Conservation (phyloP, 768 basidiomycete genomes). For the Leccinum subtestaceum region DNA sequence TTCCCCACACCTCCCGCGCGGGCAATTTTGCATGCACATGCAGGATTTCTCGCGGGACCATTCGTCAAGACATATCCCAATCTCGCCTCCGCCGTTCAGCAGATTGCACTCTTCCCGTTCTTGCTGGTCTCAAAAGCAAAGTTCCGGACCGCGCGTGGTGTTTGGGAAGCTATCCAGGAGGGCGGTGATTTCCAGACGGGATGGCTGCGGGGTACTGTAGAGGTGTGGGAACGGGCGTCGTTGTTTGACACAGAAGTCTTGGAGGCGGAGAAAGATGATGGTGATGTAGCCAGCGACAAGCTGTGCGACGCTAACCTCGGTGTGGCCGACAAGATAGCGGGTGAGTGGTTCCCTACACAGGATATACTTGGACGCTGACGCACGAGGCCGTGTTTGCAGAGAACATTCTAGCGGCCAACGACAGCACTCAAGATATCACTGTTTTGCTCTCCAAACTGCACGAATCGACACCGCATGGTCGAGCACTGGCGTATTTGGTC, state of each 20-base stretch:
- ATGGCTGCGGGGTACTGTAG: conserved; percentile 56
- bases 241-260: conserved; percentile 26
- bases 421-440: conserved; percentile 41
- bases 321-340: conserved; percentile 61
- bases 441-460: conserved; percentile 52
- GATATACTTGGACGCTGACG: not conserved
- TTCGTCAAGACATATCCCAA: conserved; percentile 37
- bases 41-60: conserved; percentile 51
- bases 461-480: conserved; percentile 48
- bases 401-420: conserved; percentile 57
- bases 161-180: conserved; percentile 68
- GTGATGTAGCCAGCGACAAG: conserved; percentile 36
- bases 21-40: conserved; percentile 50
- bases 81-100: conserved; percentile 38
- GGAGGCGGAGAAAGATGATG: conserved; percentile 32
- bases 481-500: conserved; percentile 59
- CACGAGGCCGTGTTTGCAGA: conserved; percentile 37
- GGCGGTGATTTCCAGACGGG: conserved; percentile 27
- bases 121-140: conserved; percentile 72
- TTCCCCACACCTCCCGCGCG: conserved; percentile 46
- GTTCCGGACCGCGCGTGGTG: conserved; percentile 59
- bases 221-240: conserved; percentile 36
- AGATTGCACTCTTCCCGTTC: conserved; percentile 65
- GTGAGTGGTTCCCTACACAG: conserved; percentile 35
- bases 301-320: conserved; percentile 53